A percentile compares a stretch with the other conserved stretches of the same genome.
Conservation (phyloP, 176 grass and related monocot genomes). For the Eragrostis curvula region DNA sequence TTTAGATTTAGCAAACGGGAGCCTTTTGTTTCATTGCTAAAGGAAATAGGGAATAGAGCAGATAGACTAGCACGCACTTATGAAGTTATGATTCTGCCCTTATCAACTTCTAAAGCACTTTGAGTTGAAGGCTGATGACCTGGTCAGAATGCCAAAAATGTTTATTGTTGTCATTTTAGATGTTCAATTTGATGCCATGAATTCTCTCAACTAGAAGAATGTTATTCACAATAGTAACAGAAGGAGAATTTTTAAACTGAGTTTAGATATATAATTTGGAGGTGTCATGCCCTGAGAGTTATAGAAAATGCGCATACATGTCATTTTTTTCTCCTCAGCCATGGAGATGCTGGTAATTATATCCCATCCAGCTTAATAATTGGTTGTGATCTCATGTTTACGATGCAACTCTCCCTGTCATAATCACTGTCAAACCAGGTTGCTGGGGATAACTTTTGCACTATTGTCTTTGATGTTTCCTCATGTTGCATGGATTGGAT, state of each 20-base stretch:
- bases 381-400: neutral
- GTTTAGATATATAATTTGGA: neutral
- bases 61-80: conserved; percentile 10
- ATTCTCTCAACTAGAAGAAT: neutral
- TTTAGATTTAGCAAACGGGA: neutral
- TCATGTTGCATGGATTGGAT: neutral
- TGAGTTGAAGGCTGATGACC: conserved; percentile 10
- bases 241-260: neutral
- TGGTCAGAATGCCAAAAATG: neutral
- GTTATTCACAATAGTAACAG: neutral
- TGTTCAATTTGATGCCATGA: conserved; percentile 4
- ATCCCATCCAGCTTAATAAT: neutral
- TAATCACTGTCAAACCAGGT: conserved; percentile 1
- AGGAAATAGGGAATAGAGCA: conserved; percentile 1
- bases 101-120: conserved; percentile 13
- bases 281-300: neutral
- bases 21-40: neutral
- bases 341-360: conserved; percentile 6
- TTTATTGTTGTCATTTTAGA: neutral
- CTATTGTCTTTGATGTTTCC: neutral
- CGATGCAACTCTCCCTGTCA: neutral
- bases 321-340: neutral
- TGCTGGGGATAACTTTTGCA: neutral
- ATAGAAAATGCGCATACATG: neutral
- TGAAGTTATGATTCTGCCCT: conserved; percentile 24